Evolutionary conservation across 179 eudicot genomes (phyloP), one percentile per base, ranked within the genome.

Genomic region (Silene noctiflora): DNA sequence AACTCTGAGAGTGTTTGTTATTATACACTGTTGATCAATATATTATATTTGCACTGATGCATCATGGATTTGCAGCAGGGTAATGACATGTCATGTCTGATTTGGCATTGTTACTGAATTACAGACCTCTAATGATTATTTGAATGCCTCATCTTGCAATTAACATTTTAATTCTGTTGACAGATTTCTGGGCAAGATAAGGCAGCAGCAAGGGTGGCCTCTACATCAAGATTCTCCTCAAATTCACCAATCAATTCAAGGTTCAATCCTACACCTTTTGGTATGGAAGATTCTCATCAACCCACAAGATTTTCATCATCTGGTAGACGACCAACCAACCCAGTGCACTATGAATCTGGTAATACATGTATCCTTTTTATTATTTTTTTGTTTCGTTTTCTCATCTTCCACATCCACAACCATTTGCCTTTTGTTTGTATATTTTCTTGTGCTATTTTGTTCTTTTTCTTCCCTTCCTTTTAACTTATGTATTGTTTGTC

Each of bases 141-240:
- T 62, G 53, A n/a, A 19, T 59, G n/a, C 53, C 2, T 27, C 35
- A 16, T 21, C 56, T 20, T 48, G 13, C 53, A 65, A 68, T 44
- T 46, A 48, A 76, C 69, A 22, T 64, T 17, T 69, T 59, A 19
- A 20, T 76, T 22, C 61, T 68, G 6, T 74, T 68, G 53, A 83
- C 93, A 93, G 98, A 91, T 94, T 65, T 92, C 98, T 75, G 96
- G 98, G 70, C 89, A 89, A 84, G 98, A 90, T 87, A 94, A 87
- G 80, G 70, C 88, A 76, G 64, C 86, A 12, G 71, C 82, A 6
- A 89, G 85, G 75, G n/a, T 56, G 81, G 61, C 83, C 60, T 24
- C 85, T 19, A 71, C 87, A 35, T 72, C 81, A 55, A 78, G 72
- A 73, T 75, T 83, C 42, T 53, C 84, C n/a, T 73, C 86, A 56